Conservation (phyloP, 1,284 basidiomycete genomes). For the Kwoniella shivajii region DNA sequence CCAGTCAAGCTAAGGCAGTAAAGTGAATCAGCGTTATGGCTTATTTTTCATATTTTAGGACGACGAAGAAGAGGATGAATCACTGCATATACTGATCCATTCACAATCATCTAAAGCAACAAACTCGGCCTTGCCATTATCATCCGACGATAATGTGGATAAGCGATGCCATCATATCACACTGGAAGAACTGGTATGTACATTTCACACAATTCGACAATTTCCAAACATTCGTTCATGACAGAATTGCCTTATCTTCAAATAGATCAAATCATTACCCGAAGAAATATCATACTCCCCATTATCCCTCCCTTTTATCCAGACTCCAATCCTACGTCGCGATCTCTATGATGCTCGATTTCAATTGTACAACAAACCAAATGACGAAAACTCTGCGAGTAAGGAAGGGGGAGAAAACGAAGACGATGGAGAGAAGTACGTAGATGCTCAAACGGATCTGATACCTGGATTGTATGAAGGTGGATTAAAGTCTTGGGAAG, state of each 20-base stretch:
- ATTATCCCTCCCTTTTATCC: constrained; percentile 26
- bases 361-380: constrained; percentile 66
- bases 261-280: constrained; percentile 45
- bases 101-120: constrained; percentile 4
- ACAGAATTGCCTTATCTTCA: neutral
- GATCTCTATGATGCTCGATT: constrained; percentile 94
- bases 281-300: constrained; percentile 50
- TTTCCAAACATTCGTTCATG: neutral
- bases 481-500: constrained; percentile 97
- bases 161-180: constrained; percentile 31
- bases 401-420: constrained; percentile 24
- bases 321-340: constrained; percentile 60
- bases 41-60: neutral
- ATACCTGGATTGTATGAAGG: constrained; percentile 93
- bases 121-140: neutral
- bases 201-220: neutral
- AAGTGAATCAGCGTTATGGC: no score
- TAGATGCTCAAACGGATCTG: constrained; percentile 84
- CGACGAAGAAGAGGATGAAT: constrained; percentile 23
- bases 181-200: constrained; percentile 46
- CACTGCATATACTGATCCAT: constrained; percentile 25
- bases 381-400: constrained; percentile 53
- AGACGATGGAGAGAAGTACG: constrained; percentile 56
- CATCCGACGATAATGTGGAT: neutral
- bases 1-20: no score